These are phyloP conservation scores for Fusarium hostae DNA, from an alignment of 2,329 filamentous ascomycete species.

Conservation along the genomic window DNA sequence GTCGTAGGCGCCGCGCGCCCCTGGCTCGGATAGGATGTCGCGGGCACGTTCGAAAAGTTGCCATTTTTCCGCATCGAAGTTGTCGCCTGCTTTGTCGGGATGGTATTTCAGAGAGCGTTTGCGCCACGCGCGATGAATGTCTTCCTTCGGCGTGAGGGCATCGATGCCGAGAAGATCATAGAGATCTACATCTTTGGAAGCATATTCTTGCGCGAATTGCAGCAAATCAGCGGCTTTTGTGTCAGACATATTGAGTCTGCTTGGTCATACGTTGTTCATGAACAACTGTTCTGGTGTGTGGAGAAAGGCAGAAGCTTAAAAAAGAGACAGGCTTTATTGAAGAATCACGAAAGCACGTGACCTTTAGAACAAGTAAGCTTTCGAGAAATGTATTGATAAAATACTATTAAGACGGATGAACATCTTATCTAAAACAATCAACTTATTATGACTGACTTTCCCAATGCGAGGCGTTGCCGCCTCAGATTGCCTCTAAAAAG, in stretches of 20 bases:
- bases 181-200: slow-evolving; percentile 74
- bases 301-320: neutral
- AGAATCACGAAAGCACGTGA: slow-evolving; percentile 37
- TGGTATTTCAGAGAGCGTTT: slow-evolving; percentile 90
- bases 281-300: neutral
- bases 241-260: slow-evolving; percentile 44
- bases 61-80: slow-evolving; percentile 83
- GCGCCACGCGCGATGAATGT: slow-evolving; percentile 85
- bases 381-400: neutral
- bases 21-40: slow-evolving; percentile 79
- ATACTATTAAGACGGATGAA: neutral
- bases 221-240: slow-evolving; percentile 61
- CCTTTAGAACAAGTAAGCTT: neutral
- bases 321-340: neutral
- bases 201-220: slow-evolving; percentile 67
- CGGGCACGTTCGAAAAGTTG: slow-evolving; percentile 87
- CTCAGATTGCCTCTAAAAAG: neutral
- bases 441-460: neutral
- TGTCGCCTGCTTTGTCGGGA: slow-evolving; percentile 85
- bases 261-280: neutral
- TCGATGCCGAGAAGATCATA: slow-evolving; percentile 80
- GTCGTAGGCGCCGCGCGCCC: slow-evolving; percentile 81
- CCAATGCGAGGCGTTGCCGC: neutral
- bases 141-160: slow-evolving; percentile 71
- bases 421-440: neutral